These are phyloP conservation scores for Castanea crenata DNA, from an alignment of 306 rosid species.

Conservation along the genomic window DNA sequence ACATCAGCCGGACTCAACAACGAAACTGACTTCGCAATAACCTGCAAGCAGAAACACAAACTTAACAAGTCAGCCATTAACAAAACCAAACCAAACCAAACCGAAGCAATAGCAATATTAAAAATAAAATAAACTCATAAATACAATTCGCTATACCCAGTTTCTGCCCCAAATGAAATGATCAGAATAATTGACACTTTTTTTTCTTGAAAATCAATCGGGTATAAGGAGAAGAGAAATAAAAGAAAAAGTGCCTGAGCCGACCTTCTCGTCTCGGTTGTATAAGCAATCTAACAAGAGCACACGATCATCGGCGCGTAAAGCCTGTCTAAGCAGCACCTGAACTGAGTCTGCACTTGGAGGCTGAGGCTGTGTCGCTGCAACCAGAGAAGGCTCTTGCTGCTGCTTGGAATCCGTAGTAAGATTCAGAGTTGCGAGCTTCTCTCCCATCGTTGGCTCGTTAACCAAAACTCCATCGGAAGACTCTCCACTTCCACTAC, in stretches of 20 bases:
- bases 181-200: too few relatives aligned
- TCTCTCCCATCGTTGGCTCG: conserved; percentile 85
- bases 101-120: neutral
- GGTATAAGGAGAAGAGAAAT: too few relatives aligned
- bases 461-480: conserved; percentile 45
- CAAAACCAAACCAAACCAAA: neutral
- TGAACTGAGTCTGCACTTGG: conserved; percentile 81
- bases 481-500: conserved; percentile 32
- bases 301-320: conserved; percentile 73
- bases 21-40: conserved; percentile 66
- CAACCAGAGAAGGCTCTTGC: conserved; percentile 26
- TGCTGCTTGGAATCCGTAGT: conserved; percentile 28
- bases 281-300: conserved; percentile 73
- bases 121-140: neutral
- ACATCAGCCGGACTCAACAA: conserved; percentile 57
- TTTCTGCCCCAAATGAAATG: too few relatives aligned
- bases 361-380: conserved; percentile 50
- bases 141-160: too few relatives aligned
- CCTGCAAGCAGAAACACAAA: conserved; percentile 42
- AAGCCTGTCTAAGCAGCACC: conserved; percentile 78
- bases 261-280: conserved; percentile 75
- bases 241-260: too few relatives aligned
- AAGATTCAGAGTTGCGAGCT: conserved; percentile 60
- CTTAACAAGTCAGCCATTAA: neutral
- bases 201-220: too few relatives aligned